Conservation (phyloP, 2,329 filamentous ascomycete species). For the Plectosphaerella plurivora region DNA sequence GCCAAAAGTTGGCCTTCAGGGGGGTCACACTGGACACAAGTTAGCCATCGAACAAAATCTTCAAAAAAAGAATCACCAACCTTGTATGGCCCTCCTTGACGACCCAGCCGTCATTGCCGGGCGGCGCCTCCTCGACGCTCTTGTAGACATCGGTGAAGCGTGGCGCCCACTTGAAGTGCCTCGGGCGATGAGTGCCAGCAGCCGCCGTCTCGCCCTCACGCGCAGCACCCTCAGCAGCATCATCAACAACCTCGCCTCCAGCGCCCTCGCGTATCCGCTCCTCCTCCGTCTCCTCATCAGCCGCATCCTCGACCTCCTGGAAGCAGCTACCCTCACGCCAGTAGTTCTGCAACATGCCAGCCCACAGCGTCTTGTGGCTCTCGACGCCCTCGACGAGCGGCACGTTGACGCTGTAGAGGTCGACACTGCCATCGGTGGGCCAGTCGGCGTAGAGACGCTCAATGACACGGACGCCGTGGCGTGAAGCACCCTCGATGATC, state of each 20-base stretch:
- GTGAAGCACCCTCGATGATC: conserved; percentile 73
- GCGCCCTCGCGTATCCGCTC: conserved; percentile 66
- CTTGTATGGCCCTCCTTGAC: conserved; percentile 85
- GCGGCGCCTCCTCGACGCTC: conserved; percentile 73
- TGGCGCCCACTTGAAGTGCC: conserved; percentile 93
- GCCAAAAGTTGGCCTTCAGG: conserved; percentile 89
- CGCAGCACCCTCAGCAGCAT: conserved; percentile 26
- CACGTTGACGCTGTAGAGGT: conserved; percentile 90
- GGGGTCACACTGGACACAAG: conserved; percentile 68
- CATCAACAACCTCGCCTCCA: conserved; percentile 28
- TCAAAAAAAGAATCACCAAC: conserved; percentile 40
- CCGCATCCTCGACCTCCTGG: conserved; percentile 65
- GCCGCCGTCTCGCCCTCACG: conserved; percentile 24
- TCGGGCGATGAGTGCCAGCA: conserved; percentile 57
- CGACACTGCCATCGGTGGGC: conserved; percentile 60
- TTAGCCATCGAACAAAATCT: conserved; percentile 3
- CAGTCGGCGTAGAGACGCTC: conserved; percentile 75
- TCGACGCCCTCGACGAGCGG: conserved; percentile 76
- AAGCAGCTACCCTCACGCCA: conserved; percentile 87
- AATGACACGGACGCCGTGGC: conserved; percentile 70
- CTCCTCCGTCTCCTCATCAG: conserved; percentile 67
- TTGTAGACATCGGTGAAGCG: conserved; percentile 82
- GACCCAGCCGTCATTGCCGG: conserved; percentile 90
- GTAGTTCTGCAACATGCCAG: conserved; percentile 83
- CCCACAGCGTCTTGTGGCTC: conserved; percentile 70